Conservation (phyloP, 257 asterid genomes). For the Solanum rostratum region DNA sequence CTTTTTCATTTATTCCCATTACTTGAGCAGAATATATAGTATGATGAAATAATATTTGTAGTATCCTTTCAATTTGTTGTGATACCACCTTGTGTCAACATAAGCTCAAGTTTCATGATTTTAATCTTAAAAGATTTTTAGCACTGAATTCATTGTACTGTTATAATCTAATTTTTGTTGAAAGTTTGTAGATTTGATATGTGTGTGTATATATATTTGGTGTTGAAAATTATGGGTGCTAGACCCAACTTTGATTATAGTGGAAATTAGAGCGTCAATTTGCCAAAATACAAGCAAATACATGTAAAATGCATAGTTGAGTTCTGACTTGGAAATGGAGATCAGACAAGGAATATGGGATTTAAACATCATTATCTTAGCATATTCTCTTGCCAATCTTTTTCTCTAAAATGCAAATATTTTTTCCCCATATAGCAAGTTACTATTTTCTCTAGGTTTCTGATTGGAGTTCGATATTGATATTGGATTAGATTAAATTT, state of each 20-base stretch:
- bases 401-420: background rate
- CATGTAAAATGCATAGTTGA: background rate
- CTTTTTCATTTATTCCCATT: background rate
- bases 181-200: too few relatives aligned
- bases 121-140: background rate
- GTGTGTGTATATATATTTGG: too few relatives aligned
- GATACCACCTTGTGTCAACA: background rate
- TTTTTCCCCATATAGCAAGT: background rate
- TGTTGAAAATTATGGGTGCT: too few relatives aligned
- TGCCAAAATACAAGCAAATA: background rate
- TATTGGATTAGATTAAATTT: background rate
- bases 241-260: background rate
- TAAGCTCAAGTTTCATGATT: background rate
- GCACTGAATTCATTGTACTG: too few relatives aligned
- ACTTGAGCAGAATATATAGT: background rate
- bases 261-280: background rate
- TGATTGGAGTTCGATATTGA: fast-evolving
- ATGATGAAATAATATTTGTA: background rate
- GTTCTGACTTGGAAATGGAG: background rate
- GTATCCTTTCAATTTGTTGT: background rate
- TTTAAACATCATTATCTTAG: background rate
- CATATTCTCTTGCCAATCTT: background rate
- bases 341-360: background rate
- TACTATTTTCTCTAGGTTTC: background rate
- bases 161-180: too few relatives aligned